phyloP scores from a whole-genome alignment of 805 yeast genomes.

The Grigorovia transvaalensis region DNA sequence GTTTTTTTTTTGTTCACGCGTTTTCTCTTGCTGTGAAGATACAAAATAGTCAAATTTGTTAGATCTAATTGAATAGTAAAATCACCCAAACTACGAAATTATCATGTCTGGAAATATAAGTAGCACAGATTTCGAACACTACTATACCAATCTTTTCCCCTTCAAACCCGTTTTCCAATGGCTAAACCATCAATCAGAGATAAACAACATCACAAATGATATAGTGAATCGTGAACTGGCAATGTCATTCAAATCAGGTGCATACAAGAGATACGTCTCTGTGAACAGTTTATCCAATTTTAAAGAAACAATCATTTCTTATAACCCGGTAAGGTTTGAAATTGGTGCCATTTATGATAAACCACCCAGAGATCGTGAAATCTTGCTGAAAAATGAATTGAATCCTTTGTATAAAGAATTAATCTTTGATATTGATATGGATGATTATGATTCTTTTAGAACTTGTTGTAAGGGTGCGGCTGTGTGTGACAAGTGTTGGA shows the following conservation, averaged over 20 bases:
- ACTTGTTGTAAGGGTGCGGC: slow-evolving; percentile 84
- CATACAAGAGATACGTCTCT: slow-evolving; percentile 83
- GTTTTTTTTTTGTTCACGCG: too few relatives aligned
- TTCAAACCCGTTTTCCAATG: slow-evolving; percentile 73
- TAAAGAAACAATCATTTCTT: slow-evolving; percentile 58
- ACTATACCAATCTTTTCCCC: slow-evolving; percentile 64
- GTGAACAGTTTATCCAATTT: slow-evolving; percentile 59
- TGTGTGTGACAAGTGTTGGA: slow-evolving; percentile 89
- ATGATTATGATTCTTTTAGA: slow-evolving; percentile 88
- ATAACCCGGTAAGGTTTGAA: slow-evolving; percentile 86
- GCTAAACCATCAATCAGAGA: slow-evolving; percentile 62
- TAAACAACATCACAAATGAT: slow-evolving; percentile 42
- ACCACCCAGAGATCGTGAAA: slow-evolving; percentile 78
- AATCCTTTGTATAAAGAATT: slow-evolving; percentile 77
- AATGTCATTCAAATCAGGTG: slow-evolving; percentile 77
- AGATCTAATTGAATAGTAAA: too few relatives aligned
- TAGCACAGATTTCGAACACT: slow-evolving; percentile 57
- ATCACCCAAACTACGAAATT: not conserved
- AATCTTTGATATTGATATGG: slow-evolving; percentile 94
- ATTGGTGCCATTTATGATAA: slow-evolving; percentile 85
- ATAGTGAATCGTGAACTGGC: slow-evolving; percentile 91
- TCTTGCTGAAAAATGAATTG: slow-evolving; percentile 64
- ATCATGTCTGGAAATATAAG: slow-evolving; percentile 16
- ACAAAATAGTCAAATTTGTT: too few relatives aligned
- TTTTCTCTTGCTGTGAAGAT: too few relatives aligned